Percentiles rank a stretch among this genome's conserved stretches.
phyloP scores from a whole-genome alignment of 176 grass and related monocot species.

The Tillandsia leiboldiana region DNA sequence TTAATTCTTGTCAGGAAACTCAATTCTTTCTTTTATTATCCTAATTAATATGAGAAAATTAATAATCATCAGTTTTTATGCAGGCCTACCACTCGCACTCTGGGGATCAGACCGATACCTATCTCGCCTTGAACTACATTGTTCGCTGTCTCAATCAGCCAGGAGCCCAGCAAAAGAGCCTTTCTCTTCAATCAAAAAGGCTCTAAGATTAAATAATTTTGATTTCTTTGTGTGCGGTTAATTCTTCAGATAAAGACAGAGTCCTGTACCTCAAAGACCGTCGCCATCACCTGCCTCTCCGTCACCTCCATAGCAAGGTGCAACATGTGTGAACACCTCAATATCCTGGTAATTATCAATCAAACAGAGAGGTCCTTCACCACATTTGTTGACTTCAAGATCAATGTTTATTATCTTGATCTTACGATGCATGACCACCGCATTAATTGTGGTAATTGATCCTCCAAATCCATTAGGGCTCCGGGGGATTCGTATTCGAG shows the following conservation, averaged over 20 bases:
- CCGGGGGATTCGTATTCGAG: neutral
- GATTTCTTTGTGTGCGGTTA: neutral
- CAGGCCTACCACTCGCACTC: neutral
- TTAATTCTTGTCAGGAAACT: too few relatives aligned
- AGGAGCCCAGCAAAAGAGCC: neutral
- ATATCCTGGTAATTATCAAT: slow-evolving; percentile 5
- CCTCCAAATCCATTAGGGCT: neutral
- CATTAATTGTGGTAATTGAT: too few relatives aligned
- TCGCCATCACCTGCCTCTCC: neutral
- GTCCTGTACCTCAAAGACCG: neutral
- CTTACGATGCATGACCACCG: too few relatives aligned
- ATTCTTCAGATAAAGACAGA: neutral
- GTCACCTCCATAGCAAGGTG: slow-evolving; percentile 6
- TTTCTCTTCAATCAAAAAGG: neutral
- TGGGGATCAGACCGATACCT: neutral
- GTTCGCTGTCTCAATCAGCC: neutral
- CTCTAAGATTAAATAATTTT: too few relatives aligned
- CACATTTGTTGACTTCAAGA: neutral
- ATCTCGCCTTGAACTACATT: neutral
- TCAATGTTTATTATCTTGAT: too few relatives aligned
- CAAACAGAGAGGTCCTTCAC: neutral
- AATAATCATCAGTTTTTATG: too few relatives aligned
- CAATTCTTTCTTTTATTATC: too few relatives aligned
- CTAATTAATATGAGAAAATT: too few relatives aligned
- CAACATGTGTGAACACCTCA: neutral